phyloP scores from a whole-genome alignment of 1,284 basidiomycete species.

The Takashimella koratensis region DNA sequence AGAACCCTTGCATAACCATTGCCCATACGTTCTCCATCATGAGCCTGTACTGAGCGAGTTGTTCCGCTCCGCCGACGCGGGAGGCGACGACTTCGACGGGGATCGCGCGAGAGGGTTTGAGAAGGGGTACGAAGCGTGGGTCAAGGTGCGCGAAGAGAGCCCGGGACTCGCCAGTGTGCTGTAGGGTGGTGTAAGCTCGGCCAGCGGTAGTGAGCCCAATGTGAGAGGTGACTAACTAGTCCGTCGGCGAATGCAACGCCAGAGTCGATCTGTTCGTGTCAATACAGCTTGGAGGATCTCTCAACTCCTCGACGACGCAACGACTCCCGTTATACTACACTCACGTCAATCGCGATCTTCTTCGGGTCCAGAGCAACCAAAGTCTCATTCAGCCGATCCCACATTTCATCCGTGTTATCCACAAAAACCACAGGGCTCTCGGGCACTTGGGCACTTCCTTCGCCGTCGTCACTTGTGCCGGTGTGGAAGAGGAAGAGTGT shows the following conservation, averaged over 20 bases:
- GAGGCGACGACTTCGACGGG: slow-evolving; percentile 55
- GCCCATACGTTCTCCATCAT: slow-evolving; percentile 58
- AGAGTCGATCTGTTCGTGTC: no score
- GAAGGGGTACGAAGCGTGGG: slow-evolving; percentile 49
- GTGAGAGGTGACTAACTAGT: slow-evolving; percentile 27
- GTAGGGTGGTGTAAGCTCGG: slow-evolving; percentile 1
- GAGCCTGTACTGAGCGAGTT: slow-evolving; percentile 52
- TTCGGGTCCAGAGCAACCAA: slow-evolving; percentile 49
- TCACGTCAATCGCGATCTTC: slow-evolving; percentile 54
- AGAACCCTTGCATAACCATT: slow-evolving; percentile 57
- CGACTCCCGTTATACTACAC: no score
- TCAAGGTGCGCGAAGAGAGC: slow-evolving; percentile 51
- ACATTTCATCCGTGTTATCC: slow-evolving; percentile 56
- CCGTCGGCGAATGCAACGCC: slow-evolving; percentile 56
- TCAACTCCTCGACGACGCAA: no score
- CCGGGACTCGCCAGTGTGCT: slow-evolving; percentile 54
- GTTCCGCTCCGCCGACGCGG: slow-evolving; percentile 44
- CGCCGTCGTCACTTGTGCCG: no score
- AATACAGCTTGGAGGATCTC: no score
- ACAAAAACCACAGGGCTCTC: slow-evolving; percentile 52
- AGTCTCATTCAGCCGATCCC: slow-evolving; percentile 50
- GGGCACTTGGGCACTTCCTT: no score
- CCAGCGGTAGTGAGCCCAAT: background rate
- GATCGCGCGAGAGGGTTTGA: slow-evolving; percentile 53
- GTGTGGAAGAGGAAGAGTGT: slow-evolving; percentile 56